Percentiles rank a stretch among this genome's conserved stretches.
These are phyloP conservation scores for Cinnamomum chago DNA, from an alignment of 164 flowering plant species.

Conservation along the genomic window DNA sequence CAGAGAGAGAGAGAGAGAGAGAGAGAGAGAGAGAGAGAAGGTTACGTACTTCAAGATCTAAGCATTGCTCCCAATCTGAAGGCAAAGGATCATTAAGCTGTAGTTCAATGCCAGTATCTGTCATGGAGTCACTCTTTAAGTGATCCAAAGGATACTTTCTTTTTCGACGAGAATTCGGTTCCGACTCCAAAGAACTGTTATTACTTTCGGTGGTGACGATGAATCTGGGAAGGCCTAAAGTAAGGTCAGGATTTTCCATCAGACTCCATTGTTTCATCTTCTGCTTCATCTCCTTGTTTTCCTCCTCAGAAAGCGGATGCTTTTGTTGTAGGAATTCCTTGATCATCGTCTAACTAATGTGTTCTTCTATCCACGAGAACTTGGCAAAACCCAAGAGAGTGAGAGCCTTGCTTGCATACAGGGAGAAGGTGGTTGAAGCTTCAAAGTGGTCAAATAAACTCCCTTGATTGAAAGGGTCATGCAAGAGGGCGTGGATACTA, in stretches of 20 bases:
- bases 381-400: not conserved
- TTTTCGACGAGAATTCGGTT: constrained; percentile 32
- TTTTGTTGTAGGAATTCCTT: constrained; percentile 14
- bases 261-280: constrained; percentile 2
- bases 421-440: not conserved
- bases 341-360: constrained; percentile 7
- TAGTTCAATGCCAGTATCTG: constrained; percentile 41
- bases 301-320: constrained; percentile 5
- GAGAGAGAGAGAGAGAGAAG: no score
- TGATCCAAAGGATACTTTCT: constrained; percentile 42
- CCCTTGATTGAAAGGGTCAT: constrained; percentile 26
- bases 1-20: no score
- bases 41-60: constrained; percentile 48
- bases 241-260: constrained; percentile 46
- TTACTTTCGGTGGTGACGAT: constrained; percentile 3
- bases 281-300: not conserved
- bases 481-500: constrained; percentile 36
- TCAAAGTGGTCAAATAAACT: not conserved
- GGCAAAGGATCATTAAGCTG: constrained; percentile 50
- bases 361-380: not conserved
- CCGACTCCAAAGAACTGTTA: constrained; percentile 27
- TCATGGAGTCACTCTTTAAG: constrained; percentile 7
- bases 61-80: constrained; percentile 65
- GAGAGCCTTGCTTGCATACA: not conserved
- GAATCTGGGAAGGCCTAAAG: constrained; percentile 36